These are phyloP conservation scores for Agarophyton chilense DNA, from an alignment of 23 red algal genomes.

Conservation along the genomic window DNA sequence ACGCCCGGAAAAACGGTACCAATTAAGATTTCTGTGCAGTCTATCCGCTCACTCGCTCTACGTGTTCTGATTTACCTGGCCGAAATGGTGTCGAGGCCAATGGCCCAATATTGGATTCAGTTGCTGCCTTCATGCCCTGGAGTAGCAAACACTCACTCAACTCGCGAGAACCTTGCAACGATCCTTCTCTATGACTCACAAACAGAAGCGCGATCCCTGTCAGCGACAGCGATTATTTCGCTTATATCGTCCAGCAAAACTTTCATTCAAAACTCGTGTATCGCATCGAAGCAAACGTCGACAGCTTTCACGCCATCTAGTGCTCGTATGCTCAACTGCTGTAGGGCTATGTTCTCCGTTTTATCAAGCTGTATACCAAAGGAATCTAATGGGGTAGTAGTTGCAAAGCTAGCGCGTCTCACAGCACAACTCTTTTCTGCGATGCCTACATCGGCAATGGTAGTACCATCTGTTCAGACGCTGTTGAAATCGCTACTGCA, in stretches of 20 bases:
- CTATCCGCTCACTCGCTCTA: not conserved
- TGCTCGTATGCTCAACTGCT: not conserved
- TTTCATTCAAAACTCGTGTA: conserved; percentile 32
- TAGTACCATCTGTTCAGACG: not conserved
- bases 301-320: conserved; percentile 29
- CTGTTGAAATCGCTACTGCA: not conserved
- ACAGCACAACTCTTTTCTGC: not conserved
- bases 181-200: conserved; percentile 27
- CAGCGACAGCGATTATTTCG: conserved; percentile 10
- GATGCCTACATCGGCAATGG: not conserved
- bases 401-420: conserved; percentile 34
- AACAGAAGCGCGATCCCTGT: not conserved
- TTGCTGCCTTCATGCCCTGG: conserved; percentile 15
- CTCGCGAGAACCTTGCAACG: conserved; percentile 20
- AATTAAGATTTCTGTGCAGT: not conserved
- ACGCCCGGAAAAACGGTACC: not conserved
- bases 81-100: not conserved
- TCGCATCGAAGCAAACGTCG: not conserved
- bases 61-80: not conserved
- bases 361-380: not conserved
- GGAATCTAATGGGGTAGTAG: conserved; percentile 20
- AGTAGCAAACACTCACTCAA: not conserved
- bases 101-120: conserved; percentile 34
- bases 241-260: conserved; percentile 14
- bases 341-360: not conserved